Conservation (phyloP, 495 filamentous ascomycete genomes). For the Chaetomium tenue region DNA sequence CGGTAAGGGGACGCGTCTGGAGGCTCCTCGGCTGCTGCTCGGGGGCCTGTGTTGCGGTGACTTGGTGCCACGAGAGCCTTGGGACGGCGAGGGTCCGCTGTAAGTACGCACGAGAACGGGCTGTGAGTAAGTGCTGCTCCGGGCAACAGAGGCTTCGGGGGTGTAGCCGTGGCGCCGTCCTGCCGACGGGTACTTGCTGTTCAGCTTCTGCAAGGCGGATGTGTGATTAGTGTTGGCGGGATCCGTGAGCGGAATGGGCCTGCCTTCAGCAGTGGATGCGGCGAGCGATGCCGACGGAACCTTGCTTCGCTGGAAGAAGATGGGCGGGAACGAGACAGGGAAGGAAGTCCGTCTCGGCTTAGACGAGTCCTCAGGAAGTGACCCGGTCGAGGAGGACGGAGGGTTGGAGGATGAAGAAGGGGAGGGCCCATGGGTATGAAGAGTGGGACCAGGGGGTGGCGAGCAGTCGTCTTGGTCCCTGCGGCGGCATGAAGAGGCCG, state of each 20-base stretch:
- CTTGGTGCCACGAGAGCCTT: slow-evolving; percentile 25
- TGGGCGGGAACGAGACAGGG: slow-evolving; percentile 41
- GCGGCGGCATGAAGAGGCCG: slow-evolving; percentile 15
- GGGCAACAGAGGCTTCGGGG: slow-evolving; percentile 45
- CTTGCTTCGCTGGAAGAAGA: slow-evolving; percentile 38
- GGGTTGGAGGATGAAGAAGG: slow-evolving; percentile 26
- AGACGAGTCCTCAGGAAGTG: slow-evolving; percentile 1
- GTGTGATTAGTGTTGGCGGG: slow-evolving; percentile 42
- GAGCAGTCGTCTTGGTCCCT: slow-evolving; percentile 3
- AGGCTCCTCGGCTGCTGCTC: slow-evolving; percentile 30
- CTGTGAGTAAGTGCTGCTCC: slow-evolving; percentile 54
- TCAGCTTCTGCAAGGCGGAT: slow-evolving; percentile 47
- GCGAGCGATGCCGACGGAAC: slow-evolving; percentile 45
- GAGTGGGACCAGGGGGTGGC: slow-evolving; percentile 8
- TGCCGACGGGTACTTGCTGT: slow-evolving; percentile 43
- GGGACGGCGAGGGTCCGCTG: slow-evolving; percentile 38
- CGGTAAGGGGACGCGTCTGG: slow-evolving; percentile 32
- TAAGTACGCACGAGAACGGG: slow-evolving; percentile 59
- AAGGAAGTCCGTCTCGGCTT: slow-evolving; percentile 25
- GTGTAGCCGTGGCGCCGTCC: slow-evolving; percentile 41
- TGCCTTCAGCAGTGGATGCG: slow-evolving; percentile 48
- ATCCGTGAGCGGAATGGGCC: slow-evolving; percentile 45
- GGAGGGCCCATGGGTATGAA: slow-evolving; percentile 6
- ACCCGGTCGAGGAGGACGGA: slow-evolving; percentile 18
- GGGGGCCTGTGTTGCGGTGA: slow-evolving; percentile 27